Percentiles rank a stretch among this genome's conserved stretches.
Evolutionary conservation across 345 rosid species (phyloP).

Genomic region (Populus euphratica): DNA sequence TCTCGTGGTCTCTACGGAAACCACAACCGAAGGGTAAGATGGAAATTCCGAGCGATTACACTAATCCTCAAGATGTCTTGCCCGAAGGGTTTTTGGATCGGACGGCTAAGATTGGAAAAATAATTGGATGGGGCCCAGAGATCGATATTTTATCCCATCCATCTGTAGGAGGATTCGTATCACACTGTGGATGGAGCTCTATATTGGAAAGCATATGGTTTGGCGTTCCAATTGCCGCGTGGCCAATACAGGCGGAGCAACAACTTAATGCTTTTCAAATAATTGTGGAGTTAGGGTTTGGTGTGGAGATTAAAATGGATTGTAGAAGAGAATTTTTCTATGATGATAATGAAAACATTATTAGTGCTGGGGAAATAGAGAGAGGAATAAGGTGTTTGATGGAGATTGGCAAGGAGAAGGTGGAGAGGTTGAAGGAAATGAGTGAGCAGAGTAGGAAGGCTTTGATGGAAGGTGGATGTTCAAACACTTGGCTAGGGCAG

Average conservation of each 20-base stretch:
- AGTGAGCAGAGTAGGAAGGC: constrained; percentile 1
- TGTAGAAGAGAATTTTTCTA: background rate
- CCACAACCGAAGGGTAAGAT: background rate
- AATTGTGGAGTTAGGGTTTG: constrained; percentile 3
- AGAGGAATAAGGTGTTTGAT: constrained; percentile 1
- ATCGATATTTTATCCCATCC: background rate
- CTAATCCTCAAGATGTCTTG: background rate
- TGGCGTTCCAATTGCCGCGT: constrained; percentile 10
- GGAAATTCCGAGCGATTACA: background rate
- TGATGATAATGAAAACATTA: background rate
- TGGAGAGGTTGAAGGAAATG: background rate
- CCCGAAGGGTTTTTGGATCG: background rate
- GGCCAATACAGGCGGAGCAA: constrained; percentile 10
- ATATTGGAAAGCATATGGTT: constrained; percentile 6
- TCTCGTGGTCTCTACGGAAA: constrained; percentile 19
- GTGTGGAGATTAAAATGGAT: background rate
- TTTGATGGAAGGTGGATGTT: constrained; percentile 7
- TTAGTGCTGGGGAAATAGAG: background rate
- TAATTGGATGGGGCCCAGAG: constrained; percentile 14
- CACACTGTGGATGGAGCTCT: constrained; percentile 21
- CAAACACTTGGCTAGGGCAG: background rate
- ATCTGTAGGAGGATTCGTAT: constrained; percentile 11
- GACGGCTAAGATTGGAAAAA: background rate
- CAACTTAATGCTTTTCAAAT: constrained; percentile 4
- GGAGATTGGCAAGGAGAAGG: background rate